Base-by-base conservation (phyloP, 306 rosid species). In the Fagus sylvatica region DNA sequence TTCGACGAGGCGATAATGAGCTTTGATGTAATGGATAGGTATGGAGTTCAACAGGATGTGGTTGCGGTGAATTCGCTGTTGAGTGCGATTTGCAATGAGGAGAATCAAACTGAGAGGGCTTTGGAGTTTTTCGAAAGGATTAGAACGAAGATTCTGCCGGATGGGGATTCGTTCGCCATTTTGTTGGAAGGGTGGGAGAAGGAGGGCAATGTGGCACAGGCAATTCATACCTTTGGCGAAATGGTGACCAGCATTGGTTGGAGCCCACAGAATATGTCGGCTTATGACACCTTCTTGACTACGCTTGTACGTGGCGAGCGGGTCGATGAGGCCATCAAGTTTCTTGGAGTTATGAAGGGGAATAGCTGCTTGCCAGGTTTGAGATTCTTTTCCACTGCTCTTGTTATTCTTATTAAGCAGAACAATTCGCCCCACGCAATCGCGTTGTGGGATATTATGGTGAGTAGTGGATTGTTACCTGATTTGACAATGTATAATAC, bases 111-210 rank as follows among this genome's bases (percentile, higher is more conserved):
- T 1, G 34, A 53, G 0, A 59, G 0, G 6, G 97, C 88, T 2
- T 2, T 82, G 76, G 91, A 85, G 17, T 88, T 92, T 66, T 79
- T 79, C 12, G 86, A 87, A 15, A 65, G 46, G 62, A 78, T 90
- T 7, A 85, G 85, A 53, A 84, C 33, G 60, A 75, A 61, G 89
- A 59, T 88, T 13, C 76, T 82, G 1, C 82, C 87, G 0, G 91
- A 90, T 39, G 85, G 86, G 15, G 97, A 92, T 67, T 78, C 90
- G 4, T 90, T 82, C 3, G 89, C 89, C 8, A 89, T 92, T 42
- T 51, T 92, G 71, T 74, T 92, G 41, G 91, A 90, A 78, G 94
- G 91, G 6, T 87, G 88, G 90, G 90, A 85, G 85, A 90, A 87
- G 72, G 95, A 90, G 75, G 93, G 89, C 5, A 87, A 88, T 72